A percentile compares a stretch with the other conserved stretches of the same genome.
Conservation (phyloP, 139 green algal genomes). For the Picochlorum sp. region DNA sequence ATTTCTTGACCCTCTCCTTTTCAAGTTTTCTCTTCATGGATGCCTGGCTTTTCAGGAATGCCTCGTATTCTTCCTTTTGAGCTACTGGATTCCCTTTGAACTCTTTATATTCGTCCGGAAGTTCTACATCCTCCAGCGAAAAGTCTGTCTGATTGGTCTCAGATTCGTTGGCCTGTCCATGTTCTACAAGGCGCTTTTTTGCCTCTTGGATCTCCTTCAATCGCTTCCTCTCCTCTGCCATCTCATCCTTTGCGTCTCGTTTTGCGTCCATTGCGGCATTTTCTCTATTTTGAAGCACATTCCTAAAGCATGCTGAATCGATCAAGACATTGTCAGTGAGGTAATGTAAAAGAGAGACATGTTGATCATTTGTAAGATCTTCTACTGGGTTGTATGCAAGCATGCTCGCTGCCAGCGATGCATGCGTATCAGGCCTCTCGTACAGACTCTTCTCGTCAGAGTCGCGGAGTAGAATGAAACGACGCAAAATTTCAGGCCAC, state of each 20-base stretch:
- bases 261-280: conserved; percentile 28
- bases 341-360: conserved; percentile 33
- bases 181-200: not conserved
- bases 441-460: not conserved
- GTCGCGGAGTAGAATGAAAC: conserved; percentile 29
- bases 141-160: not conserved
- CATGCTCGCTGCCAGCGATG: conserved; percentile 14
- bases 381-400: conserved; percentile 25
- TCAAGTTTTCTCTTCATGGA: conserved; percentile 36
- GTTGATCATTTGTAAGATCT: conserved; percentile 26
- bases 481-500: conserved; percentile 50
- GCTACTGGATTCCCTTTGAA: conserved; percentile 32
- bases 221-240: conserved; percentile 33
- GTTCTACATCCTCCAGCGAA: conserved; percentile 13
- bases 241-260: conserved; percentile 27
- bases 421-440: conserved; percentile 7
- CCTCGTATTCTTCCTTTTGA: conserved; percentile 28
- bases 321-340: conserved; percentile 32
- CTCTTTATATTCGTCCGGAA: conserved; percentile 37
- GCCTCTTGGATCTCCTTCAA: conserved; percentile 36
- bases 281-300: conserved; percentile 22
- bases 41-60: conserved; percentile 39
- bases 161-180: not conserved
- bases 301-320: conserved; percentile 29
- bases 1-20: conserved; percentile 26